These are phyloP conservation scores for Suhomyces canberraensis DNA, from an alignment of 805 yeast genomes.

Conservation along the genomic window DNA sequence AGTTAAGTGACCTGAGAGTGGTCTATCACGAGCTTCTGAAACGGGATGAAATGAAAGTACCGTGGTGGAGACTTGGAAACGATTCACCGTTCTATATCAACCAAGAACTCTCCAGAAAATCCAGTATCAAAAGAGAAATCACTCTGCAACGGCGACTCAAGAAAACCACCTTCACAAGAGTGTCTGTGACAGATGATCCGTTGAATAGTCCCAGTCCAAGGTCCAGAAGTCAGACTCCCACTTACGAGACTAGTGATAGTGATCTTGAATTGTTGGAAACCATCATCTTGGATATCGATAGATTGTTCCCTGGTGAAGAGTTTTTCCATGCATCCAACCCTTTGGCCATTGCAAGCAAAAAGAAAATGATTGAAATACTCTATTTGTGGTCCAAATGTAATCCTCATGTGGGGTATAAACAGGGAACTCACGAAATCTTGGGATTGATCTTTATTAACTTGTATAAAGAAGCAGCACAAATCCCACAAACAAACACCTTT, in stretches of 20 bases:
- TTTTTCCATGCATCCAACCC: constrained; percentile 21
- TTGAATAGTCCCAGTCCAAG: constrained; percentile 8
- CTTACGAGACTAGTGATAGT: constrained; percentile 9
- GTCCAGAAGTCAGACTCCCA: constrained; percentile 4
- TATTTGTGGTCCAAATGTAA: constrained; percentile 50
- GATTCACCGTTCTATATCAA: constrained; percentile 26
- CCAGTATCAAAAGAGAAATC: not conserved
- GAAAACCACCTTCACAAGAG: constrained; percentile 15
- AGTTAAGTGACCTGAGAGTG: constrained; percentile 27
- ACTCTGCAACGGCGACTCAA: constrained; percentile 1
- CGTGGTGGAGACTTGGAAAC: constrained; percentile 34
- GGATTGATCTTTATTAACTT: constrained; percentile 46
- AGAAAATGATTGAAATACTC: constrained; percentile 39
- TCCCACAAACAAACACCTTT: constrained; percentile 12
- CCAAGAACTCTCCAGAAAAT: constrained; percentile 1
- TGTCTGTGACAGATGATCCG: constrained; percentile 18
- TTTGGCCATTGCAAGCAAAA: constrained; percentile 17
- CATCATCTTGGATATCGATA: constrained; percentile 49
- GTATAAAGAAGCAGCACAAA: constrained; percentile 29
- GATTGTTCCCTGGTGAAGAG: constrained; percentile 49
- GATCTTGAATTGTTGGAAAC: constrained; percentile 41
- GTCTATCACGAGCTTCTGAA: constrained; percentile 33
- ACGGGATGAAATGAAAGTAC: constrained; percentile 29
- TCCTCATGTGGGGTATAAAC: constrained; percentile 42
- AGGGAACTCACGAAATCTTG: constrained; percentile 53